Evolutionary conservation across 129 eudicot genomes (phyloP).

Genomic region (Pulicaria dysenterica): DNA sequence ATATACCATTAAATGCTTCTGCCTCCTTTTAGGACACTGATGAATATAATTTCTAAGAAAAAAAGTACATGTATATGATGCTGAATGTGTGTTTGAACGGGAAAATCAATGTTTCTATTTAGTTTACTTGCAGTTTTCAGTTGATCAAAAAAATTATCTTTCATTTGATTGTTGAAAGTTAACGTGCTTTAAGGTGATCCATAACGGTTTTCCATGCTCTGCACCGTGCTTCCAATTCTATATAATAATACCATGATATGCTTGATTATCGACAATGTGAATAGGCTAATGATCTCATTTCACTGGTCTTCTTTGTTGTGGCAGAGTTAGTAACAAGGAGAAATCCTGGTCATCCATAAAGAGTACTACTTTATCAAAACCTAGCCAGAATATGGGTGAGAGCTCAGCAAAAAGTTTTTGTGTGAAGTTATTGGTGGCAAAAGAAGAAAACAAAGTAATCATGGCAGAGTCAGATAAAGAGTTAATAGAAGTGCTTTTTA

Average conservation of each 20-base stretch:
- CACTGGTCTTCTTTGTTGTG: constrained; percentile 14
- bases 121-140: too few relatives aligned
- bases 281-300: background rate
- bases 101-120: too few relatives aligned
- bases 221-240: background rate
- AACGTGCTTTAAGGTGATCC: too few relatives aligned
- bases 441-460: constrained; percentile 28
- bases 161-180: too few relatives aligned
- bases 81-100: too few relatives aligned
- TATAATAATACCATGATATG: background rate
- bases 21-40: too few relatives aligned
- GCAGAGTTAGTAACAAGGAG: background rate
- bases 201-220: background rate
- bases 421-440: constrained; percentile 32
- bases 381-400: constrained; percentile 16
- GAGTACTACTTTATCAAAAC: too few relatives aligned
- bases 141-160: too few relatives aligned
- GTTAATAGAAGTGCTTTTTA: constrained; percentile 37
- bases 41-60: too few relatives aligned
- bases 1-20: too few relatives aligned
- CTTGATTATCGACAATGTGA: background rate
- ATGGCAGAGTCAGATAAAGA: constrained; percentile 36
- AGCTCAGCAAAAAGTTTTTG: constrained; percentile 10
- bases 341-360: background rate
- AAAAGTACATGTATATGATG: too few relatives aligned